A percentile compares a stretch with the other conserved stretches of the same genome.
Evolutionary conservation across 257 asterid genomes (phyloP).

Genomic region (Paulownia fortunei): DNA sequence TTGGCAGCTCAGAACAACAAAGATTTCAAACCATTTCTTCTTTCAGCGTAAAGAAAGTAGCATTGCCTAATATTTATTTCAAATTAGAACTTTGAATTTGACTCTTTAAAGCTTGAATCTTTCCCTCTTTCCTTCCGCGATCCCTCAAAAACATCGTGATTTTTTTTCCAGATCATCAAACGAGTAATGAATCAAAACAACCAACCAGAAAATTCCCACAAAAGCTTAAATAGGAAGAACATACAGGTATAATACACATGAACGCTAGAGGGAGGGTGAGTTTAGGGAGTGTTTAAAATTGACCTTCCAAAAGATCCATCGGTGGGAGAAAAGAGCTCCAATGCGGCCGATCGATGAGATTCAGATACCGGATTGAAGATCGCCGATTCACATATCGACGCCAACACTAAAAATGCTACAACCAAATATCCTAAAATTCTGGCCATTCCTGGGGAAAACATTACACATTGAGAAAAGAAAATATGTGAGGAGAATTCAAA

Average conservation of each 20-base stretch:
- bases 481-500: neutral
- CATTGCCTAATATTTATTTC: neutral
- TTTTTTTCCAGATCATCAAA: neutral
- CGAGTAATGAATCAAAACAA: neutral
- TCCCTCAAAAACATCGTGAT: neutral
- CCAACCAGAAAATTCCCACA: neutral
- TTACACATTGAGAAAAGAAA: neutral
- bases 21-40: too few relatives aligned
- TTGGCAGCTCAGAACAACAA: too few relatives aligned
- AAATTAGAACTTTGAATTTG: neutral
- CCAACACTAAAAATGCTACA: slow-evolving; percentile 43
- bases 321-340: slow-evolving; percentile 58
- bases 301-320: slow-evolving; percentile 75
- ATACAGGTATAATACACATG: neutral
- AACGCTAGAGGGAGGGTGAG: slow-evolving; percentile 19
- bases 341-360: slow-evolving; percentile 84
- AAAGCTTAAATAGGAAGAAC: neutral
- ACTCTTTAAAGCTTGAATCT: neutral
- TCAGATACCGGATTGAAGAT: slow-evolving; percentile 70
- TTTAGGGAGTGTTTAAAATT: slow-evolving; percentile 49
- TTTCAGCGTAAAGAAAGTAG: too few relatives aligned
- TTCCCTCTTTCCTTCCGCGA: neutral
- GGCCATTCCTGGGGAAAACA: slow-evolving; percentile 54
- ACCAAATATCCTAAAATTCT: slow-evolving; percentile 54
- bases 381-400: slow-evolving; percentile 63